Evolutionary conservation across 495 filamentous ascomycete genomes (phyloP).

Genomic region (Neurospora sp.): DNA sequence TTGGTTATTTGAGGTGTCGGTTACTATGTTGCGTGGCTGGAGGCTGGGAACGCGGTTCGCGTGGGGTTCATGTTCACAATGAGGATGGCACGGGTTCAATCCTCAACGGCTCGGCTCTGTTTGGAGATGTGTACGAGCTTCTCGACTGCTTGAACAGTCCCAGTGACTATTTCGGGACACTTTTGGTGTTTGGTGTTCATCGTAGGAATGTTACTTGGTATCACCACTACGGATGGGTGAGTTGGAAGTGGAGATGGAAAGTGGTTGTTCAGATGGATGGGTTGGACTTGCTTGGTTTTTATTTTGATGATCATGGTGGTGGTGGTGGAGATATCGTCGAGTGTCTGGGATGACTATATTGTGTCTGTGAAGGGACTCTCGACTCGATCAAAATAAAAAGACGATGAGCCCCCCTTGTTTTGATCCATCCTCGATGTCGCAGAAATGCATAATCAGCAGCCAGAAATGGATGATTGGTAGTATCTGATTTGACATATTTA

Average conservation of each 20-base stretch:
- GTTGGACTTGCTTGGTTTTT: neutral
- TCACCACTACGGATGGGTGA: neutral
- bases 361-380: neutral
- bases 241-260: neutral
- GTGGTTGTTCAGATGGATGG: neutral
- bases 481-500: too few species aligned
- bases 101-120: conserved; percentile 37
- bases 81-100: conserved; percentile 8
- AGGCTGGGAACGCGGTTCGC: too few species aligned
- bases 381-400: neutral
- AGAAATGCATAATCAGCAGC: too few species aligned
- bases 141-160: conserved; percentile 45
- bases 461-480: too few species aligned
- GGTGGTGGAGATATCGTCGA: neutral
- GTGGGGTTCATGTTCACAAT: neutral
- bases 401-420: neutral
- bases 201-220: neutral
- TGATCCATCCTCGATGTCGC: too few species aligned
- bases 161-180: conserved; percentile 13
- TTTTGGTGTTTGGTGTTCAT: neutral
- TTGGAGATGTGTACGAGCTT: conserved; percentile 52
- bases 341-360: neutral
- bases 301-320: neutral
- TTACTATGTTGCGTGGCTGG: too few species aligned
- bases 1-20: neutral